Evolutionary conservation across 2,329 filamentous ascomycete species (phyloP), one percentile per base, ranked within the genome.

Genomic region (Torrubiellomyces zombiae): DNA sequence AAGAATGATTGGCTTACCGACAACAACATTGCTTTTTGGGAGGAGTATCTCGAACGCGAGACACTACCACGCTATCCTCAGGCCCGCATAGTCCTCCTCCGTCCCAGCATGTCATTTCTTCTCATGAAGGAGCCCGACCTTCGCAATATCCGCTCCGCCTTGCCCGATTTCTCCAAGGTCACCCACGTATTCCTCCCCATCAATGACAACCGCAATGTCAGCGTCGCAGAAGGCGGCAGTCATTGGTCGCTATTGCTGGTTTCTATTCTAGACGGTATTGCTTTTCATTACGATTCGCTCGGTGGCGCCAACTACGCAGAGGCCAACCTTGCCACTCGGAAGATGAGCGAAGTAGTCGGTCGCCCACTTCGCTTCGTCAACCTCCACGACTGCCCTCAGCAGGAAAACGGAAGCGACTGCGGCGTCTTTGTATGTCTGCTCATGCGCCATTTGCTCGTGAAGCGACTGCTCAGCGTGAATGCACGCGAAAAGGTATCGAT

Each of bases 11-110:
- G 89, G 89, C 62, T 98, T 26, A 94, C 86, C 21, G 89, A 98
- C 50, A 94, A 93, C 57, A 85, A 83, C 39, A 95, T 98, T 37
- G 76, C 82, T 25, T 95, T 98, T 48, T 98, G 89, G 86, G 80
- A 95, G 64, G 86, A 95, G 65, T 92, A 72, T 47, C 72, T 98
- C 36, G 89, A 98, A 51, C 80, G 74, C 33, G 86, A 95, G 57
- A 74, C 82, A 32, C 73, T 98, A 15, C 60, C 62, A 16, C 68
- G 72, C 38, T 92, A 78, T 45, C 79, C 80, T 7, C 73, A 79
- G 44, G 82, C 82, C 12, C 70, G 82, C 34, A 93, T 98, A 46
- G 65, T 86, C 31, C 78, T 98, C 28, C 73, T 98, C 15, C 79
- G 86, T 9, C 89, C 89, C 1, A 80, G 75, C 42, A 92, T 95